These are phyloP conservation scores for Neurospora sp. DNA, from an alignment of 495 filamentous ascomycete species.

Conservation along the genomic window DNA sequence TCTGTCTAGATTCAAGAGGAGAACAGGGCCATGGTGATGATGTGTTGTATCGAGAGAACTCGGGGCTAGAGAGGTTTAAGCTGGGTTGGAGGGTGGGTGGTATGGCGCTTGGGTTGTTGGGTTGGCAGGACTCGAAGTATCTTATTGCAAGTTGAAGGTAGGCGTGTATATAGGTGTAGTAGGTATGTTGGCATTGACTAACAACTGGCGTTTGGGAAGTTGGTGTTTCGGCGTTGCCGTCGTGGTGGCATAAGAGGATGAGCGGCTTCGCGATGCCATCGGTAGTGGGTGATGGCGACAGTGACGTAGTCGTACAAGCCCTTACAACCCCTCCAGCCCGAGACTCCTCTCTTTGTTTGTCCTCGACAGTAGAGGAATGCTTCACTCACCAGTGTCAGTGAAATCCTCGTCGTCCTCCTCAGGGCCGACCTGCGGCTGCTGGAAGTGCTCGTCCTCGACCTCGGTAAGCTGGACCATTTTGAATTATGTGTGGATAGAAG, in stretches of 20 bases:
- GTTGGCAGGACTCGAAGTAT: background rate
- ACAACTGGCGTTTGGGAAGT: background rate
- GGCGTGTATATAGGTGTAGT: background rate
- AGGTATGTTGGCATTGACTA: background rate
- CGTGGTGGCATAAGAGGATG: background rate
- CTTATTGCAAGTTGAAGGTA: background rate
- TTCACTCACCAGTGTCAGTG: slow-evolving; percentile 69
- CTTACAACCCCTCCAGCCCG: background rate
- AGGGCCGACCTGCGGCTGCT: slow-evolving; percentile 56
- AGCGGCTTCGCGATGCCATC: background rate
- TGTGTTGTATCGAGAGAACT: background rate
- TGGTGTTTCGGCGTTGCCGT: background rate
- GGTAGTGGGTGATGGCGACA: background rate
- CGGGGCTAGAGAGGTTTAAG: background rate
- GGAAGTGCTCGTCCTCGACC: slow-evolving; percentile 92
- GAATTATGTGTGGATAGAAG: slow-evolving; percentile 15
- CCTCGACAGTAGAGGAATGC: background rate
- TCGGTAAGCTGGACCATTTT: slow-evolving; percentile 95
- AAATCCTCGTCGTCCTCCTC: slow-evolving; percentile 79
- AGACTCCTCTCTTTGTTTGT: slow-evolving; percentile 1
- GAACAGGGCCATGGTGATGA: background rate
- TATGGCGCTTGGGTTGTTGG: background rate
- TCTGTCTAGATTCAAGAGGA: background rate
- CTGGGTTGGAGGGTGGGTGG: background rate
- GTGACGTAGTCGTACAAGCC: background rate